Evolutionary conservation across 1,139 yeast species (phyloP).

Genomic region (Protomyces inundatus): DNA sequence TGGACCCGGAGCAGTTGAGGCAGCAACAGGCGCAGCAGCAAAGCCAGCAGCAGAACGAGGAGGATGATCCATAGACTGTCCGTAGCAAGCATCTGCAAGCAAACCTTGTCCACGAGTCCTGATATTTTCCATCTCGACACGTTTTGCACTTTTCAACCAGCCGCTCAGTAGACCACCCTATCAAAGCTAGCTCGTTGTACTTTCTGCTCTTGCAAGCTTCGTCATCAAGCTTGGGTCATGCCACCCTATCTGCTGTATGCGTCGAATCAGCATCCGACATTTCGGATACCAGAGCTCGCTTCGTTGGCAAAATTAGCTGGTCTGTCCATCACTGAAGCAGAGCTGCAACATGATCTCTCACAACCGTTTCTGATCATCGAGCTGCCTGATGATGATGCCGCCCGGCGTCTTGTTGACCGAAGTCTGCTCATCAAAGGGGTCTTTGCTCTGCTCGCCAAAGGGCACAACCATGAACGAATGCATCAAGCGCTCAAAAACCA

Average conservation of each 20-base stretch:
- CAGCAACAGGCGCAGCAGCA: neutral
- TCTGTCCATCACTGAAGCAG: conserved; percentile 55
- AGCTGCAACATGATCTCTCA: conserved; percentile 47
- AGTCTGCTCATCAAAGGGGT: conserved; percentile 69
- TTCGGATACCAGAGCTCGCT: conserved; percentile 75
- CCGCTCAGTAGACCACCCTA: no score
- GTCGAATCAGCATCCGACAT: conserved; percentile 77
- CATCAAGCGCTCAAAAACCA: conserved; percentile 52
- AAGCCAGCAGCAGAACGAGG: neutral
- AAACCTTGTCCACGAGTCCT: no score
- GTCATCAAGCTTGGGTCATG: neutral
- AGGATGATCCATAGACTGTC: neutral
- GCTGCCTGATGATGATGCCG: conserved; percentile 60
- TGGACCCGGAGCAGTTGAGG: neutral
- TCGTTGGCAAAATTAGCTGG: conserved; percentile 66
- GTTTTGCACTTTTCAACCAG: no score
- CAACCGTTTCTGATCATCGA: conserved; percentile 69
- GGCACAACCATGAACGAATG: conserved; percentile 50
- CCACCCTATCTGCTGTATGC: conserved; percentile 59
- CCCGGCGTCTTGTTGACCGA: conserved; percentile 57
- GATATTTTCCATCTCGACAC: no score
- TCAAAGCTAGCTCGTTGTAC: no score
- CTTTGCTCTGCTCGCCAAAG: conserved; percentile 82
- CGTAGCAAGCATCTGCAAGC: no score
- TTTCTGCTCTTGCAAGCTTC: no score